These are phyloP conservation scores for Salvia sclarea DNA, from an alignment of 305 asterid genomes.

Conservation along the genomic window DNA sequence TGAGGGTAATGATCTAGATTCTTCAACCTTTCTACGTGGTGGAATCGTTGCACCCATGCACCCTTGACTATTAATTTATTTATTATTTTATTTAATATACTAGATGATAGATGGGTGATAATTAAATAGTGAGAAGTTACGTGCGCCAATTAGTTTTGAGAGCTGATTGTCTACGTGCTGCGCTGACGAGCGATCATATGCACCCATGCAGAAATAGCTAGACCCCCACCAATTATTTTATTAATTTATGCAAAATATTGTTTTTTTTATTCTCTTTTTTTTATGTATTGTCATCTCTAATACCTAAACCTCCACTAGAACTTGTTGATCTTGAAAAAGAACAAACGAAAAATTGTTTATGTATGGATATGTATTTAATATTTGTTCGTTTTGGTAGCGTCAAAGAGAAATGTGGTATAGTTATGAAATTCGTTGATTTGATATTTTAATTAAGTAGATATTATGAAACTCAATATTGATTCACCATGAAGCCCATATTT, in stretches of 20 bases:
- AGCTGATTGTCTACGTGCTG: slow-evolving; percentile 4
- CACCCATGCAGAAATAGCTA: not conserved
- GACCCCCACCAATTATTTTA: not conserved
- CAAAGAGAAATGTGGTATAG: no score
- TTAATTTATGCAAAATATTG: not conserved
- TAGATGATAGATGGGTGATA: no score
- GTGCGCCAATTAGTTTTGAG: not conserved
- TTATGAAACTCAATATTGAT: no score
- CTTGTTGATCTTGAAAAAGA: not conserved
- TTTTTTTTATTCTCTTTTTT: not conserved
- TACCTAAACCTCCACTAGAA: not conserved
- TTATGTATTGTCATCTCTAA: not conserved
- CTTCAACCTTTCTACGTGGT: slow-evolving; percentile 24
- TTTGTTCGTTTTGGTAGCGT: no score
- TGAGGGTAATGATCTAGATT: not conserved
- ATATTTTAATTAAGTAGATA: no score
- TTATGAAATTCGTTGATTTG: no score
- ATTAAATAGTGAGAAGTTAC: not conserved
- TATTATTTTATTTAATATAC: not conserved
- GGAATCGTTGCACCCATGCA: slow-evolving; percentile 20
- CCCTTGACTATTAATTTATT: not conserved
- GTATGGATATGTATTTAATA: no score
- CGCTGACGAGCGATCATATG: not conserved
- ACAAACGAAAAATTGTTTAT: not conserved
- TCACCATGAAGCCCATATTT: no score